These are phyloP conservation scores for Microsporum ferrugineum DNA, from an alignment of 2,329 filamentous ascomycete genomes.

Conservation along the genomic window DNA sequence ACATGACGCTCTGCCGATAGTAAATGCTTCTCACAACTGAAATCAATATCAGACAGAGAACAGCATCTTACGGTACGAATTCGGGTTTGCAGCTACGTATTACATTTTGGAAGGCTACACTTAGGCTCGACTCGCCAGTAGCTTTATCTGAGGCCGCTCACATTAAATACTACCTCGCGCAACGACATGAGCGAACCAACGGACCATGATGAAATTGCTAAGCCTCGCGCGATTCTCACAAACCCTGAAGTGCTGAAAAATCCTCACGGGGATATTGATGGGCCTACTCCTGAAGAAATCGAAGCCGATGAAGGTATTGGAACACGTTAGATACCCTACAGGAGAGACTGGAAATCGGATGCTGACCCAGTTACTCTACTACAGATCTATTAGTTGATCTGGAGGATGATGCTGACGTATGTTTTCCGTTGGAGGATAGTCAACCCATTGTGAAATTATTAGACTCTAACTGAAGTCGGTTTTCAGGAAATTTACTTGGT, in stretches of 20 bases:
- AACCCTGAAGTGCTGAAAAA: conserved; percentile 79
- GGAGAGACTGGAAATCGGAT: not conserved
- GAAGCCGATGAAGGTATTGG: conserved; percentile 63
- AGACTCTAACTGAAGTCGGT: not conserved
- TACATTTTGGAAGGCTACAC: no score
- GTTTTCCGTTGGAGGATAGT: conserved; percentile 3
- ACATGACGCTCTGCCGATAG: no score
- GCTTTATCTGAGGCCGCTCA: not conserved
- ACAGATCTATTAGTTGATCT: conserved; percentile 50
- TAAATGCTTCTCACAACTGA: no score
- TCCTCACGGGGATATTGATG: conserved; percentile 63
- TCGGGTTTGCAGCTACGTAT: no score
- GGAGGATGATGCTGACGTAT: conserved; percentile 43
- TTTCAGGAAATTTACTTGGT: conserved; percentile 70
- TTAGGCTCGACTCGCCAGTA: no score
- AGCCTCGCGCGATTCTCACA: conserved; percentile 47
- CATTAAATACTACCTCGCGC: not conserved
- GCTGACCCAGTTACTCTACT: not conserved
- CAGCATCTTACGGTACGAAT: no score
- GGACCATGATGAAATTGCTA: conserved; percentile 36
- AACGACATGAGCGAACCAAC: conserved; percentile 17
- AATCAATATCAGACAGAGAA: no score
- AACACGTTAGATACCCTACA: conserved; percentile 6
- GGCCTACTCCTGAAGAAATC: conserved; percentile 60
- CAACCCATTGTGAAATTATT: not conserved